Percentiles rank a stretch among this genome's conserved stretches.
Evolutionary conservation across 1,139 yeast genomes (phyloP).

Genomic region (Meyerozyma carpophila): DNA sequence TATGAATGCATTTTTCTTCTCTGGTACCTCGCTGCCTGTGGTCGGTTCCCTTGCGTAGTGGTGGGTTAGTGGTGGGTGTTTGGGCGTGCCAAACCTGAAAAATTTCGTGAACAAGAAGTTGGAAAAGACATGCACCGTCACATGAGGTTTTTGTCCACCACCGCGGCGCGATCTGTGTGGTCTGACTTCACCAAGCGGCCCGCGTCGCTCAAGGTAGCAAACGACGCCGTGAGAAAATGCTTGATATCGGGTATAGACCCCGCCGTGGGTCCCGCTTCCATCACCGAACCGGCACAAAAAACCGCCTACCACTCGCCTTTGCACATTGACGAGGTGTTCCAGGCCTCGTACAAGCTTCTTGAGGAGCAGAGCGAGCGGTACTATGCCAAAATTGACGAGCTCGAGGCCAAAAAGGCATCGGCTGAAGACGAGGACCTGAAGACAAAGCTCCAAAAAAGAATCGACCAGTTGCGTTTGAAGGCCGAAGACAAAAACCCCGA

Average conservation of each 20-base stretch:
- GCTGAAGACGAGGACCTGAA: slow-evolving; percentile 6
- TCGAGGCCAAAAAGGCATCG: slow-evolving; percentile 4
- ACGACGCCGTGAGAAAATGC: slow-evolving; percentile 23
- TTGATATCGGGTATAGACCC: slow-evolving; percentile 31
- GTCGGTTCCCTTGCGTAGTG: too few species aligned
- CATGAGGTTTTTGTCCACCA: slow-evolving; percentile 5
- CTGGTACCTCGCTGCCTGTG: not conserved
- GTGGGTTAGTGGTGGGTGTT: not conserved
- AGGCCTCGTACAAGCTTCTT: slow-evolving; percentile 58
- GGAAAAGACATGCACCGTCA: not conserved
- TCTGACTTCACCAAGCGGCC: slow-evolving; percentile 40
- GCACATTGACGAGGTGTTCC: slow-evolving; percentile 68
- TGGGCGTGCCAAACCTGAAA: not conserved
- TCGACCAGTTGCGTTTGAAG: slow-evolving; percentile 19
- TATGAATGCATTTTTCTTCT: not conserved
- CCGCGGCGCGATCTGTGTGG: slow-evolving; percentile 28
- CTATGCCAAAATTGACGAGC: slow-evolving; percentile 16
- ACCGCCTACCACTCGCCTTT: slow-evolving; percentile 56
- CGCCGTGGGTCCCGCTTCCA: slow-evolving; percentile 26
- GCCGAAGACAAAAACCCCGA: slow-evolving; percentile 80
- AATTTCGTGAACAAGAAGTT: not conserved
- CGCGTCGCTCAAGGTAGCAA: slow-evolving; percentile 28
- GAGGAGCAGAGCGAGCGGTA: slow-evolving; percentile 37
- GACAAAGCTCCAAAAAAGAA: slow-evolving; percentile 7
- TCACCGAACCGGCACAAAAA: slow-evolving; percentile 14